These are phyloP conservation scores for Fusarium sp. DNA, from an alignment of 2,329 filamentous ascomycete species.

Conservation along the genomic window DNA sequence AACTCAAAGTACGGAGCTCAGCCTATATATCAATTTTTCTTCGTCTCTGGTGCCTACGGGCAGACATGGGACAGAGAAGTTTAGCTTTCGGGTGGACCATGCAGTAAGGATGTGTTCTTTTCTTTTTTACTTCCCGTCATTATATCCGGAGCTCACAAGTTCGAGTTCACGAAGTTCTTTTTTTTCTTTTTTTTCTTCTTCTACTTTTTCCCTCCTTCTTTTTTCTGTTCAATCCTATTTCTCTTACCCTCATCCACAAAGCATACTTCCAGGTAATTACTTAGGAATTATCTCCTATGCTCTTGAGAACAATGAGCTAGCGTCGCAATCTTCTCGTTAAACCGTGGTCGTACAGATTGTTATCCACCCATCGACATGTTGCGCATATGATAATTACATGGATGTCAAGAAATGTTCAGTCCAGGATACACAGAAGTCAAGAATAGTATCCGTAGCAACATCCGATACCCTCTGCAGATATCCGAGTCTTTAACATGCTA, in stretches of 20 bases:
- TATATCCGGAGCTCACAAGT: neutral
- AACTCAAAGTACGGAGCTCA: neutral
- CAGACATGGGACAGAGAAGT: neutral
- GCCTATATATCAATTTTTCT: neutral
- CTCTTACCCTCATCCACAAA: neutral
- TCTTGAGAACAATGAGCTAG: neutral
- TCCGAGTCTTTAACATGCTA: neutral
- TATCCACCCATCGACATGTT: neutral
- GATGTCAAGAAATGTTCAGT: too few species aligned
- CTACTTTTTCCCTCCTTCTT: too few species aligned
- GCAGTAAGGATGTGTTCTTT: too few species aligned
- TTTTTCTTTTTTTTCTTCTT: too few species aligned
- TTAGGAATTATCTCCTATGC: neutral
- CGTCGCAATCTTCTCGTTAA: neutral
- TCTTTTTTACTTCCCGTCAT: too few species aligned
- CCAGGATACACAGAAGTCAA: neutral
- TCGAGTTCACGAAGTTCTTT: neutral
- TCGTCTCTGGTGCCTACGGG: neutral
- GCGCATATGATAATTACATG: neutral
- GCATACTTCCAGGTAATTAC: neutral
- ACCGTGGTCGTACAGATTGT: neutral
- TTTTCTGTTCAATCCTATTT: neutral
- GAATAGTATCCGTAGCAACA: neutral
- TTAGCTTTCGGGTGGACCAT: accelerated
- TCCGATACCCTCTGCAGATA: neutral